phyloP scores from a whole-genome alignment of 2,329 filamentous ascomycete genomes.

The Paecilomyces sp. region DNA sequence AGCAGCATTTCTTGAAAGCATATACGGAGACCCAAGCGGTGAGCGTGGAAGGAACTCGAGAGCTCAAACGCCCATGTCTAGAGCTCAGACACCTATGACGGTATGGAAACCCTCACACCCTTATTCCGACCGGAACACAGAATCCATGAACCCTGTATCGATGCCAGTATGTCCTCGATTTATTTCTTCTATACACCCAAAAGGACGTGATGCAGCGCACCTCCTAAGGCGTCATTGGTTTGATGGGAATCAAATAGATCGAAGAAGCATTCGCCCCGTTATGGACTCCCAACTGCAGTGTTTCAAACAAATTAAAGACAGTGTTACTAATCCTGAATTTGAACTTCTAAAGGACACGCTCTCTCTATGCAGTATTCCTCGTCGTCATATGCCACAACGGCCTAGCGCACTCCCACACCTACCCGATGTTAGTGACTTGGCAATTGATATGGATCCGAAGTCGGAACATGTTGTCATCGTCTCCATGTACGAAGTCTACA shows the following conservation, averaged over 20 bases:
- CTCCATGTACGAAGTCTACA: conserved; percentile 99
- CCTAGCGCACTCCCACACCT: conserved; percentile 64
- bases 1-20: conserved; percentile 67
- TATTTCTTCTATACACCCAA: conserved; percentile 4
- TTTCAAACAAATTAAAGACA: conserved; percentile 12
- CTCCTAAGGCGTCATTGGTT: neutral
- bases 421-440: conserved; percentile 67
- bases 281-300: neutral
- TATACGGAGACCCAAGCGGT: conserved; percentile 60
- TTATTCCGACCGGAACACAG: conserved; percentile 12
- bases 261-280: neutral
- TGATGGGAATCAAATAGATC: neutral
- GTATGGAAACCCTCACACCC: conserved; percentile 32
- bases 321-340: conserved; percentile 31
- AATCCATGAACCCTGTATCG: conserved; percentile 8
- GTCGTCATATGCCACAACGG: conserved; percentile 56
- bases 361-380: conserved; percentile 50
- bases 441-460: conserved; percentile 58
- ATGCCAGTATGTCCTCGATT: conserved; percentile 10
- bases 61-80: conserved; percentile 60
- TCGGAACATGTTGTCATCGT: conserved; percentile 82
- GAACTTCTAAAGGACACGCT: conserved; percentile 47
- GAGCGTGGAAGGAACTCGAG: conserved; percentile 56
- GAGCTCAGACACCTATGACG: conserved; percentile 37
- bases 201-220: conserved; percentile 7